Percentiles rank a stretch among this genome's conserved stretches.
Evolutionary conservation across 1,284 basidiomycete genomes (phyloP).

Genomic region (Bjerkandera adusta): DNA sequence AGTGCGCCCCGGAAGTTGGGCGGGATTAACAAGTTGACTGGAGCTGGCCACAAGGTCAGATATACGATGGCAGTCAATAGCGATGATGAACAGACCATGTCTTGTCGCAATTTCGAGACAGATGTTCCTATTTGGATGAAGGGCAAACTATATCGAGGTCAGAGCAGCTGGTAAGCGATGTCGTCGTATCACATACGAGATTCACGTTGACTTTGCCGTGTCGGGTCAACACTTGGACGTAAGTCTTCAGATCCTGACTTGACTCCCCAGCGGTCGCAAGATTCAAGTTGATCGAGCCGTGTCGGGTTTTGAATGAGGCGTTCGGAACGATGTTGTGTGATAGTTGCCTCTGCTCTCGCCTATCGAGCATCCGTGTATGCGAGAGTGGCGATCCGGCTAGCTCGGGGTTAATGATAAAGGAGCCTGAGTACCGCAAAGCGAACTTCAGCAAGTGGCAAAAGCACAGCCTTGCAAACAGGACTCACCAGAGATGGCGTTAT

Average conservation of each 20-base stretch:
- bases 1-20: constrained; percentile 27
- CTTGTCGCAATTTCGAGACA: constrained; percentile 26
- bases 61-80: neutral
- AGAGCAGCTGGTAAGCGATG: neutral
- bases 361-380: constrained; percentile 10
- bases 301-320: constrained; percentile 27
- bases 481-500: constrained; percentile 17
- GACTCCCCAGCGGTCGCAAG: constrained; percentile 18
- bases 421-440: neutral
- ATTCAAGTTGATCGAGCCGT: constrained; percentile 25
- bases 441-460: neutral
- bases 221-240: constrained; percentile 21
- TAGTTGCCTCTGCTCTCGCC: constrained; percentile 5
- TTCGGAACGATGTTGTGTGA: constrained; percentile 17
- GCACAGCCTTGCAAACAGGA: neutral
- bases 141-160: constrained; percentile 19
- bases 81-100: constrained; percentile 20
- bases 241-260: constrained; percentile 14
- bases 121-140: constrained; percentile 24
- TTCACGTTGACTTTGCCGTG: constrained; percentile 26
- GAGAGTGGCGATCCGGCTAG: constrained; percentile 10
- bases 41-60: constrained; percentile 14
- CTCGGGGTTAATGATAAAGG: constrained; percentile 17
- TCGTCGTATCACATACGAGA: constrained; percentile 19
- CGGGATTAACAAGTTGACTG: constrained; percentile 27